These are phyloP conservation scores for Cordyceps javanica DNA, from an alignment of 2,329 filamentous ascomycete genomes.

Conservation along the genomic window DNA sequence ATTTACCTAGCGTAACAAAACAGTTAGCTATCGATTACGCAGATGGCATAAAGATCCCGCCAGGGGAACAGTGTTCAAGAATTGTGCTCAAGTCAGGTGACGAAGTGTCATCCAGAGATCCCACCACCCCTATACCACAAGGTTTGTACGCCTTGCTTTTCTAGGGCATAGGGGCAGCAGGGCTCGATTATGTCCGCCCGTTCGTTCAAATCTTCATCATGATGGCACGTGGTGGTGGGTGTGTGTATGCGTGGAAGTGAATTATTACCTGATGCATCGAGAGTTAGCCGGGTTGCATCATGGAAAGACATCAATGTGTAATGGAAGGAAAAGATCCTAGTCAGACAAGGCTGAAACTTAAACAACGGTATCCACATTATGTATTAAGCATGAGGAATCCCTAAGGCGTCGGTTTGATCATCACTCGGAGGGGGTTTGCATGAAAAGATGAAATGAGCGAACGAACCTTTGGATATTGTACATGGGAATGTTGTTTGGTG, in stretches of 20 bases:
- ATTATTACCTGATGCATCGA: conserved; percentile 35
- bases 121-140: conserved; percentile 44
- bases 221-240: conserved; percentile 22
- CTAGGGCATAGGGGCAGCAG: conserved; percentile 36
- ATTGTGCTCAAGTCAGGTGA: conserved; percentile 47
- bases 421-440: conserved; percentile 38
- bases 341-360: conserved; percentile 67
- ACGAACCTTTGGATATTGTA: conserved; percentile 42
- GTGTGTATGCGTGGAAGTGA: conserved; percentile 9
- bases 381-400: conserved; percentile 65
- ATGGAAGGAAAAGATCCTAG: conserved; percentile 28
- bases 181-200: conserved; percentile 63
- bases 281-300: conserved; percentile 29
- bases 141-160: conserved; percentile 57
- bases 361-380: conserved; percentile 56
- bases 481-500: background rate
- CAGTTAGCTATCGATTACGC: conserved; percentile 24
- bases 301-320: conserved; percentile 15
- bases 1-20: conserved; percentile 28
- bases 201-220: conserved; percentile 65
- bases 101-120: conserved; percentile 61
- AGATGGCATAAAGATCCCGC: background rate
- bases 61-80: background rate
- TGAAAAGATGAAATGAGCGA: conserved; percentile 6
- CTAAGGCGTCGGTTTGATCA: conserved; percentile 57